phyloP scores from a whole-genome alignment of 257 asterid genomes.

The Nemophila menziesii region DNA sequence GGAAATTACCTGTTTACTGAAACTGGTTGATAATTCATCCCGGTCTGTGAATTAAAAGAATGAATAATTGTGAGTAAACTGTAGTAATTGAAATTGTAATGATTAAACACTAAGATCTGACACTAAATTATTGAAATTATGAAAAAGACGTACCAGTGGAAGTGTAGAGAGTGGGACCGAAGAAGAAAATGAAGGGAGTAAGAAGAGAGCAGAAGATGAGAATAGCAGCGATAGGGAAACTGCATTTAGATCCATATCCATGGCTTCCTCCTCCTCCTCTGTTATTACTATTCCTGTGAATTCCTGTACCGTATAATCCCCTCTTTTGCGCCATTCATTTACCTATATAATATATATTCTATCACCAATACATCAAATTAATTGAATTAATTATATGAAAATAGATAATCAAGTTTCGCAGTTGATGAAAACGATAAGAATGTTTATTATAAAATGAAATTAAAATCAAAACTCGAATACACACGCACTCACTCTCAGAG shows the following conservation, averaged over 20 bases:
- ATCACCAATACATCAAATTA: neutral
- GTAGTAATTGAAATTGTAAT: neutral
- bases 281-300: constrained; percentile 14
- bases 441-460: too few relatives aligned
- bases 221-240: constrained; percentile 12
- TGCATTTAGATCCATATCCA: constrained; percentile 17
- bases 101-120: neutral
- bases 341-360: neutral
- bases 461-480: too few relatives aligned
- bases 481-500: neutral
- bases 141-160: constrained; percentile 34
- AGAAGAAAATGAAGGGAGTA: constrained; percentile 28
- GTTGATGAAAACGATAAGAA: too few relatives aligned
- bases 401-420: neutral
- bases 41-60: constrained; percentile 33
- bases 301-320: constrained; percentile 13
- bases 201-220: constrained; percentile 21
- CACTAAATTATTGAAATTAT: neutral
- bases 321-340: constrained; percentile 10
- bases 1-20: constrained; percentile 41
- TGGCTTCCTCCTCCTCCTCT: constrained; percentile 15
- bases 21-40: constrained; percentile 15
- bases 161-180: constrained; percentile 35
- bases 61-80: too few relatives aligned
- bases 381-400: neutral